Evolutionary conservation across 768 basidiomycete species (phyloP).

Genomic region (Podaxis sp.): DNA sequence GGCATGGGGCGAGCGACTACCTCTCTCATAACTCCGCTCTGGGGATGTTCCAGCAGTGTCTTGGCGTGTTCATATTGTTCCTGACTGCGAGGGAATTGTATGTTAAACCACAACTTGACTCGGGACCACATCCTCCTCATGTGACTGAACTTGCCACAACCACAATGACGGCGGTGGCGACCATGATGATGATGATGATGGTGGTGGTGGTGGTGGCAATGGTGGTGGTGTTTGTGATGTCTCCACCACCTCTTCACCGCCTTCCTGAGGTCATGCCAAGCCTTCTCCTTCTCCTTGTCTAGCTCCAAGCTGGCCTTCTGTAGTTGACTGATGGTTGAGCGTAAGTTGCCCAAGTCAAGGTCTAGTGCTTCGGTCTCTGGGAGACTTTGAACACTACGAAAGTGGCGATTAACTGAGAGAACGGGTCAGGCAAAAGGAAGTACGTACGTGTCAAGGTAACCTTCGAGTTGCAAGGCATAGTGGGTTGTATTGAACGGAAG

Average conservation of each 20-base stretch:
- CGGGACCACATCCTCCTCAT: neutral
- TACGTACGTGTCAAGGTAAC: constrained; percentile 53
- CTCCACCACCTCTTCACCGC: constrained; percentile 30
- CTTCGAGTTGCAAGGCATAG: constrained; percentile 55
- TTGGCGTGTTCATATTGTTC: neutral
- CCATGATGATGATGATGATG: constrained; percentile 2
- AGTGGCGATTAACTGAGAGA: neutral
- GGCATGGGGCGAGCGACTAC: neutral
- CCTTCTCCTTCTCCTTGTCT: constrained; percentile 51
- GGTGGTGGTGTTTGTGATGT: constrained; percentile 13
- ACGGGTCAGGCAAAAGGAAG: neutral
- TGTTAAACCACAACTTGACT: neutral
- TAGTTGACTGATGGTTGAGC: constrained; percentile 40
- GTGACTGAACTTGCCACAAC: neutral
- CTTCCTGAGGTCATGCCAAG: constrained; percentile 43
- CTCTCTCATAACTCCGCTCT: neutral
- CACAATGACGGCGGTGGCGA: neutral
- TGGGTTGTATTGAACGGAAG: constrained; percentile 74
- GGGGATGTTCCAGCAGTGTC: neutral
- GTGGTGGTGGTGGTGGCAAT: neutral
- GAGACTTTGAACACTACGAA: constrained; percentile 46
- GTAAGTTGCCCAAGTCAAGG: constrained; percentile 35
- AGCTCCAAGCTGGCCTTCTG: constrained; percentile 46
- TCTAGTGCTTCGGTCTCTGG: constrained; percentile 15
- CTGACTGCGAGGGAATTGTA: neutral